Conservation (phyloP, 257 asterid genomes). For the Haberlea rhodopensis region DNA sequence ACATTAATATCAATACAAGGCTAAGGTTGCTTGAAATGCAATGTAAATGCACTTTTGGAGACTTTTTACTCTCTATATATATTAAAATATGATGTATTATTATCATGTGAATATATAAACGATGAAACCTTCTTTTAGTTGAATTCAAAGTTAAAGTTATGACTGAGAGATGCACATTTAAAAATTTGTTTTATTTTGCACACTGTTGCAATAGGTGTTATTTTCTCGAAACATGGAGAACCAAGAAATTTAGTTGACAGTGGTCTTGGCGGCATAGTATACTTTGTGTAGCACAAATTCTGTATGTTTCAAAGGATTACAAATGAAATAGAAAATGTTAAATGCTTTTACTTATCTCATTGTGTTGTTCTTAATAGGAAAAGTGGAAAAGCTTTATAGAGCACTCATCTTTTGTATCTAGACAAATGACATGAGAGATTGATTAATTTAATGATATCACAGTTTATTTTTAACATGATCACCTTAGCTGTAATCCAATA, state of each 20-base stretch:
- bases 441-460: slow-evolving; percentile 3
- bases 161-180: background rate
- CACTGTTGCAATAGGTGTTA: slow-evolving; percentile 1
- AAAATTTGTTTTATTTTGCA: slow-evolving; percentile 8
- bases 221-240: background rate
- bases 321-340: slow-evolving; percentile 5
- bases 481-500: slow-evolving; percentile 33
- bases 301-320: too few species aligned
- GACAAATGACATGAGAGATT: slow-evolving; percentile 17
- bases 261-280: background rate
- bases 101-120: slow-evolving; percentile 17
- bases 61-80: background rate
- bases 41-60: slow-evolving; percentile 15
- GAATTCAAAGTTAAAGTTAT: slow-evolving; percentile 9
- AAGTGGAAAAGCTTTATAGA: slow-evolving; percentile 14
- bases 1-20: slow-evolving; percentile 19
- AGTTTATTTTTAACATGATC: slow-evolving; percentile 21
- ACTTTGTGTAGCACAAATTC: slow-evolving; percentile 17
- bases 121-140: slow-evolving; percentile 6
- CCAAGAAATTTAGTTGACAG: background rate
- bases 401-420: slow-evolving; percentile 23
- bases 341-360: slow-evolving; percentile 9
- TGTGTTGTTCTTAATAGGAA: background rate
- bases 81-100: background rate
- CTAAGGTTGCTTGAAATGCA: slow-evolving; percentile 25